Conservation (phyloP, 2,329 filamentous ascomycete genomes). For the Lecanicillium sp. region DNA sequence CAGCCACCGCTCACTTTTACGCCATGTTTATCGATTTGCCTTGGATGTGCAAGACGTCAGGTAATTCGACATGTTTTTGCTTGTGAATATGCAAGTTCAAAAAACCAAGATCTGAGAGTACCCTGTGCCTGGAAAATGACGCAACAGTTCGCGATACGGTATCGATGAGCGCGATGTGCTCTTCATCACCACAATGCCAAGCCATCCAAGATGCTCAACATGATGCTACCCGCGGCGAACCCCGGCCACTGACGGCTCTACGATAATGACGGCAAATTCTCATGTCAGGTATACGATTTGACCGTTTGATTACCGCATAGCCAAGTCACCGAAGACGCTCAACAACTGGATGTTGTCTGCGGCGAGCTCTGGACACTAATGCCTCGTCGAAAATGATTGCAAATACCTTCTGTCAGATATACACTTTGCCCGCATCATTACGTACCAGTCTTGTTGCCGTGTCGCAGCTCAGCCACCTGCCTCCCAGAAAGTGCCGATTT, state of each 20-base stretch:
- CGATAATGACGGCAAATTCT: too few species aligned
- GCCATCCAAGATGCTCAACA: too few species aligned
- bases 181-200: too few species aligned
- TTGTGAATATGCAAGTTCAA: background rate
- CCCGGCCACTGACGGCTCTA: too few species aligned
- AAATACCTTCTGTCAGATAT: background rate
- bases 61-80: background rate
- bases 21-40: background rate
- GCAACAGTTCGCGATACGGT: too few species aligned
- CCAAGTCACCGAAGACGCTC: background rate
- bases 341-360: background rate
- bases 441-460: too few species aligned
- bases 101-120: too few species aligned
- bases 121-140: background rate
- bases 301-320: background rate
- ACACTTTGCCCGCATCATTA: background rate
- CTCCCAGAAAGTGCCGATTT: too few species aligned
- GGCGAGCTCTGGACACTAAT: background rate
- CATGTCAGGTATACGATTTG: too few species aligned
- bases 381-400: background rate
- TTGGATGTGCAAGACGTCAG: background rate
- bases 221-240: too few species aligned
- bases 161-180: too few species aligned
- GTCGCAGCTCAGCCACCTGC: too few species aligned
- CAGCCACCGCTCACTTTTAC: background rate